These are phyloP conservation scores for Zygoascus tannicola DNA, from an alignment of 805 yeast genomes.

Conservation along the genomic window DNA sequence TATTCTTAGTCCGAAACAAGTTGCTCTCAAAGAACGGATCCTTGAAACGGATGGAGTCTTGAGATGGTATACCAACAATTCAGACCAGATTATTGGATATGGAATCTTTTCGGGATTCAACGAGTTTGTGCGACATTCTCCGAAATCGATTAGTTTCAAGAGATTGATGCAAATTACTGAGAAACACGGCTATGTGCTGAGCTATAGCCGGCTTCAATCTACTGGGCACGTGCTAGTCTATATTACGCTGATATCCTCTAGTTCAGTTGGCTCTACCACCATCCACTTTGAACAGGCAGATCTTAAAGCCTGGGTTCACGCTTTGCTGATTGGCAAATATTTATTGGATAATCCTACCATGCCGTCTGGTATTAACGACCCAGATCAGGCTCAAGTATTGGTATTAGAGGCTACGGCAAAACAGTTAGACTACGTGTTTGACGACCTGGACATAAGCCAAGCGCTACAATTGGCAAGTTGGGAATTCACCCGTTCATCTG, in stretches of 20 bases:
- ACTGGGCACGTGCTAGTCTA: constrained; percentile 13
- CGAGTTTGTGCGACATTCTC: constrained; percentile 14
- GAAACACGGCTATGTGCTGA: constrained; percentile 17
- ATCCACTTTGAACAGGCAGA: constrained; percentile 10
- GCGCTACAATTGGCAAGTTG: constrained; percentile 17
- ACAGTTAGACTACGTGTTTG: constrained; percentile 12
- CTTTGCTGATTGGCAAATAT: constrained; percentile 18
- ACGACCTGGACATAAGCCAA: constrained; percentile 11
- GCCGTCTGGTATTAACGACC: neutral
- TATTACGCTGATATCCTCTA: constrained; percentile 15
- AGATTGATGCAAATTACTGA: constrained; percentile 10
- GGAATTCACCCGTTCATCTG: constrained; percentile 16
- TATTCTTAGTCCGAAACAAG: constrained; percentile 20
- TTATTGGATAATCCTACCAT: neutral
- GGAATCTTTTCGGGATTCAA: constrained; percentile 21
- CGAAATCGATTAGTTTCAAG: constrained; percentile 4
- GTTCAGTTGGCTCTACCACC: constrained; percentile 3
- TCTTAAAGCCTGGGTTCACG: constrained; percentile 26
- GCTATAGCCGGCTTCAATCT: constrained; percentile 10
- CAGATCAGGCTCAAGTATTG: constrained; percentile 3
- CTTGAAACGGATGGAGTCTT: constrained; percentile 25
- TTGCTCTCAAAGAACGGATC: constrained; percentile 20
- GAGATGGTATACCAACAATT: constrained; percentile 27
- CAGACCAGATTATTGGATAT: constrained; percentile 20
- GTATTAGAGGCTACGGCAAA: constrained; percentile 9